Evolutionary conservation across 257 asterid species (phyloP), one percentile per base, ranked within the genome.

Genomic region (Paraleonurus japonicus): DNA sequence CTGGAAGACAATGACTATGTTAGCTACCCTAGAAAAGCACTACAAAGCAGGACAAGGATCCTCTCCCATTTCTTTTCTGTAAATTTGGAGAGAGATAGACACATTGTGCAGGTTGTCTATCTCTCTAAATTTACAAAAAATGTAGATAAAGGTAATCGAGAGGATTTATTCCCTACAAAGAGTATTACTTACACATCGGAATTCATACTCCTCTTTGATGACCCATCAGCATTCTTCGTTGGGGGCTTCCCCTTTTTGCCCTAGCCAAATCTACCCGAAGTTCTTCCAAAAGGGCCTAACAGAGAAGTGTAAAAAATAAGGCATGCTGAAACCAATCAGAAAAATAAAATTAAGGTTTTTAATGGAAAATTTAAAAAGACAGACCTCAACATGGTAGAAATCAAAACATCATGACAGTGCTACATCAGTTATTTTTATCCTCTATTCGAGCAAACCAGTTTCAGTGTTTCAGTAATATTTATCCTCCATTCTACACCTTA

Each of bases 171-270:
- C 43, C 57, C 61, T 41, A 24, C 60, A 65, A 50, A 53, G 58
- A 58, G 59, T 63, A 19, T 37, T 37, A 76, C 85, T 80, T 84
- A 95, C 99, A 94, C 89, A 47, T 95, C 96, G 5, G 98, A 93
- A 77, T 84, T 86, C 83, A 92, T 53, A 79, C 85, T 92, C 80
- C 92, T 92, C 87, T 89, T 95, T 53, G 86, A 30, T 81, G 92
- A 87, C 78, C 96, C 99, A 78, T 95, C 99, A 27, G 93, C 83
- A 71, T 74, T 66, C 82, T 89, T 86, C 73, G 78, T 35, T 23
- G 92, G 95, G 24, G 98, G 90, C 81, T 89, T 92, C 64, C 98
- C 99, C 70, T 89, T 92, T 81, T 87, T 16, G 90, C 95, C 83
- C 96, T 83, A 69, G 82, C 81, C 81, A 95, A 77, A 81, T 89